Conservation (phyloP, 495 filamentous ascomycete genomes). For the Aspergillus sclerotioniger region DNA sequence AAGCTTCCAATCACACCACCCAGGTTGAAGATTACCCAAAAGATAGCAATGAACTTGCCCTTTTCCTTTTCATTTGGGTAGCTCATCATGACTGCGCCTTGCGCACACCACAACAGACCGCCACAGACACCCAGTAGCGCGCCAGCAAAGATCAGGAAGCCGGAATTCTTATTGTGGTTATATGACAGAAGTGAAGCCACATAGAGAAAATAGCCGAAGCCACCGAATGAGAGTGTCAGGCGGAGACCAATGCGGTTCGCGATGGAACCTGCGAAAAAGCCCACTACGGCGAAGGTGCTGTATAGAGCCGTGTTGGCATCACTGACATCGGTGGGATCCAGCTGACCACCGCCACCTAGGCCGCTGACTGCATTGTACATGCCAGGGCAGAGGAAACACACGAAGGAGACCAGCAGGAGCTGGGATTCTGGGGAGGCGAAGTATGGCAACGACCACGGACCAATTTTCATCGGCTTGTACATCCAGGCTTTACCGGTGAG, state of each 20-base stretch:
- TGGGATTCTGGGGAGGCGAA: conserved; percentile 76
- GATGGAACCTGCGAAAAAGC: conserved; percentile 81
- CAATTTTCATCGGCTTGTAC: conserved; percentile 63
- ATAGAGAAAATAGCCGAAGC: conserved; percentile 85
- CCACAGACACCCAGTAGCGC: conserved; percentile 69
- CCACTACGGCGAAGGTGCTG: conserved; percentile 80
- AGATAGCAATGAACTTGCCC: conserved; percentile 83
- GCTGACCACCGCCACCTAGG: conserved; percentile 68
- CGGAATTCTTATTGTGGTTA: conserved; percentile 68
- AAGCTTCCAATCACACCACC: conserved; percentile 88
- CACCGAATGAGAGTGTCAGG: conserved; percentile 72
- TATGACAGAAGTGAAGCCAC: conserved; percentile 75
- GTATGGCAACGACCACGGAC: conserved; percentile 56
- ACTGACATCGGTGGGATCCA: conserved; percentile 60
- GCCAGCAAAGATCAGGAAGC: conserved; percentile 58
- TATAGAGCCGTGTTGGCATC: conserved; percentile 74
- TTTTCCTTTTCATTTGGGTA: conserved; percentile 82
- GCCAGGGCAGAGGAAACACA: conserved; percentile 88
- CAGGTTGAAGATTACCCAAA: conserved; percentile 95
- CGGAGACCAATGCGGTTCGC: conserved; percentile 74
- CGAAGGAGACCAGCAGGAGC: conserved; percentile 72
- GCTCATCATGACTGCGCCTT: conserved; percentile 94
- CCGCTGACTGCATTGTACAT: conserved; percentile 79
- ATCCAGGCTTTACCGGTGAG: conserved; percentile 55
- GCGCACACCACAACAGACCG: conserved; percentile 85